A percentile compares a stretch with the other conserved stretches of the same genome.
phyloP scores from a whole-genome alignment of 345 rosid species.

The Salix purpurea region DNA sequence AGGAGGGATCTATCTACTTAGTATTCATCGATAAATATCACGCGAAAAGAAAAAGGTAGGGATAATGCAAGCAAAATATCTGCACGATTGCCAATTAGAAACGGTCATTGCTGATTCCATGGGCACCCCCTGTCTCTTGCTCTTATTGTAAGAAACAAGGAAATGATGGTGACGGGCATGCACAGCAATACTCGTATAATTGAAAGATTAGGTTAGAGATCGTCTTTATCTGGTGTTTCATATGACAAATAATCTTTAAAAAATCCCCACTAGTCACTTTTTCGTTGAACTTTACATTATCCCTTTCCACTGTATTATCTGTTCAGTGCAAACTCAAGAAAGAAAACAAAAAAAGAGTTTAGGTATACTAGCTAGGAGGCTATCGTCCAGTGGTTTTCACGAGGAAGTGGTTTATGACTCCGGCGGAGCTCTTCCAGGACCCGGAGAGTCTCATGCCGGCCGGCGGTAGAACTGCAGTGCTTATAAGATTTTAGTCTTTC shows the following conservation, averaged over 20 bases:
- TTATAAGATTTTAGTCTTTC: slow-evolving; percentile 35
- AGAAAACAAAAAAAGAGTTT: too few species aligned
- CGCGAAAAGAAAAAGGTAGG: background rate
- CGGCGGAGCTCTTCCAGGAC: slow-evolving; percentile 42
- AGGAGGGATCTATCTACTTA: too few species aligned
- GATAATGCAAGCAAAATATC: background rate
- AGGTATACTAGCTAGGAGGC: slow-evolving; percentile 22
- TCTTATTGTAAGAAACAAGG: background rate
- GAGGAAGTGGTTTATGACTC: slow-evolving; percentile 14
- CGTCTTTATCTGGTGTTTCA: background rate
- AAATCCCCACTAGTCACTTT: slow-evolving; percentile 1
- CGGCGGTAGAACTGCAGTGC: slow-evolving; percentile 29
- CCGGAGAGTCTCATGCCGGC: slow-evolving; percentile 23
- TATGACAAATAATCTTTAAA: too few species aligned
- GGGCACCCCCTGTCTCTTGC: background rate
- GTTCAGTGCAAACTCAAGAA: background rate
- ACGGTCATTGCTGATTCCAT: background rate
- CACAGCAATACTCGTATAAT: background rate
- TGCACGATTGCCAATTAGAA: background rate
- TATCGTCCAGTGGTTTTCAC: slow-evolving; percentile 28
- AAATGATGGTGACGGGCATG: background rate
- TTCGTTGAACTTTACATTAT: background rate
- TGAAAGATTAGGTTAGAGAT: background rate
- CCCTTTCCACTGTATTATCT: background rate
- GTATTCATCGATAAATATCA: too few species aligned